Evolutionary conservation across 192 early-diverging fungal genomes (phyloP), one percentile per base, ranked within the genome.

Genomic region (Coemansia sp.): DNA sequence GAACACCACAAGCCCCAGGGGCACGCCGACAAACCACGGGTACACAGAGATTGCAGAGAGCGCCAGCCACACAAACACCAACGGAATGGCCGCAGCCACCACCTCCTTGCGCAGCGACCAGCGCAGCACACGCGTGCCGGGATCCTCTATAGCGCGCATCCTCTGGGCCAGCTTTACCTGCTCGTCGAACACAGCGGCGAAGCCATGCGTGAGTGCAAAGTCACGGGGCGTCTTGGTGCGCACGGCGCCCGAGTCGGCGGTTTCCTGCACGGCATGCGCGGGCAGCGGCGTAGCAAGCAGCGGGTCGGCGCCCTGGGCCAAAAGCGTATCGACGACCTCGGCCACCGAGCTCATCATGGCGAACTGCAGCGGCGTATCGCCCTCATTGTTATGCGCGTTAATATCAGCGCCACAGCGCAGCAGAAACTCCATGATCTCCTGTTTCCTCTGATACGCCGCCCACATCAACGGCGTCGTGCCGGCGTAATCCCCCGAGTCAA

Each of bases 391-490:
- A 37, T 66, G 73, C 17, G 83, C 70, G 30, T 89, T 81, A 14
- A 95, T 59, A 4, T 67, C 80, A 4, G 95, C 92, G 14, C 86
- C 88, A 24, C 84, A 67, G 22, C 78, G 74, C 22, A 97, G 53
- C 24, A 97, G 71, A 30, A 90, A 73, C 47, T 87, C 82, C 9
- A 92, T 79, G 24, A 85, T 82, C 21, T 84, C 57, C 27, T 85
- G 81, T 67, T 91, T 90, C 2, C 88, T 89, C 67, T 93, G 89
- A 66, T 95, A 98, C 0, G 90, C 87, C 1, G 91, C 86, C 96
- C 96, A 98, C 91, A 96, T 96, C 22, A 98, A 78, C 44, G 91
- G 81, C 12, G 96, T 98, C 30, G 92, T 85, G 24, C 87, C 88
- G 49, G 91, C 80, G 3, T 79, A 71, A 57, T 98, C 96, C 5